Evolutionary conservation across 768 basidiomycete genomes (phyloP).

Genomic region (Saitozyma podzolica): DNA sequence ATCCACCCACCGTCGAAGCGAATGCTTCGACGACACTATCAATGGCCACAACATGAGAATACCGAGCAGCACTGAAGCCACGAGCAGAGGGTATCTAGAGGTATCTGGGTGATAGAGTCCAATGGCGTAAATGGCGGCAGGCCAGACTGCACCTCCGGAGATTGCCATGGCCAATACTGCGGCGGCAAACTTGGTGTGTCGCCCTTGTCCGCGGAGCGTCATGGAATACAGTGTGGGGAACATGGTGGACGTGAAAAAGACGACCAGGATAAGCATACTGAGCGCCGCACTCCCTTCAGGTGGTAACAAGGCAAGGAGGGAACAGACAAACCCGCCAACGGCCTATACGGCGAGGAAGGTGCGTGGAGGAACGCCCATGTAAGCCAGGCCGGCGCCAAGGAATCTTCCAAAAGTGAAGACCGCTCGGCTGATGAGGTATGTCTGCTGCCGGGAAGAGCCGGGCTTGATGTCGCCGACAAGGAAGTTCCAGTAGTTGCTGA

Average conservation of each 20-base stretch:
- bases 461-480: conserved; percentile 23
- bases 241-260: conserved; percentile 45
- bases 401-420: conserved; percentile 42
- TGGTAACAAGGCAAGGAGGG: conserved; percentile 28
- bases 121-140: conserved; percentile 32
- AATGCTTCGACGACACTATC: conserved; percentile 1
- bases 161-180: conserved; percentile 37
- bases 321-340: conserved; percentile 31
- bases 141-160: conserved; percentile 35
- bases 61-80: conserved; percentile 10
- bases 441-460: conserved; percentile 17
- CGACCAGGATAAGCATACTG: conserved; percentile 29
- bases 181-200: conserved; percentile 38
- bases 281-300: conserved; percentile 18
- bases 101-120: conserved; percentile 9
- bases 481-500: conserved; percentile 30
- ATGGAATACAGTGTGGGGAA: too few relatives aligned
- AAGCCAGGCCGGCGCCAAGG: conserved; percentile 33
- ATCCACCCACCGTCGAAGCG: conserved; percentile 16
- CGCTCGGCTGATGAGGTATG: conserved; percentile 29
- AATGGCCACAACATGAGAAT: conserved; percentile 13
- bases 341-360: conserved; percentile 31
- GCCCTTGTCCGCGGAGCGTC: conserved; percentile 36
- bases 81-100: conserved; percentile 5
- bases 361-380: conserved; percentile 40